Percentiles rank a stretch among this genome's conserved stretches.
These are phyloP conservation scores for Microdochium trichocladiopsis DNA, from an alignment of 2,329 filamentous ascomycete species.

Conservation along the genomic window DNA sequence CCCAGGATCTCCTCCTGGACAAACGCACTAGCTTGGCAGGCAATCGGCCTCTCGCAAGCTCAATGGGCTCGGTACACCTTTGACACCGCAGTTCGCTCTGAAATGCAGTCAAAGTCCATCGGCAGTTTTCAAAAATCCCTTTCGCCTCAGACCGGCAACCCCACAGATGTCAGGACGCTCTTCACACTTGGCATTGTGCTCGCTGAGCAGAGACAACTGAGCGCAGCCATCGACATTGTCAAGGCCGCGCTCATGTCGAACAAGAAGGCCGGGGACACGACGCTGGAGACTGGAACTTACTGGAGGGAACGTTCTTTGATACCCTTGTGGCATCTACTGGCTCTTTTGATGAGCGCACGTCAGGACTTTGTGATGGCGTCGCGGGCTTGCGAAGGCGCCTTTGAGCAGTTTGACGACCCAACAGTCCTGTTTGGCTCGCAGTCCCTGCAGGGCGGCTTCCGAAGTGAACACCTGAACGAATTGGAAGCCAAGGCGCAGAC, in stretches of 20 bases:
- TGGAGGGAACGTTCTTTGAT: constrained; percentile 62
- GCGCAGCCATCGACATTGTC: constrained; percentile 73
- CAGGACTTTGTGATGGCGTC: constrained; percentile 78
- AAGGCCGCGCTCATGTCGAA: constrained; percentile 66
- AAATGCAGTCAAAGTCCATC: constrained; percentile 72
- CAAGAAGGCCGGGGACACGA: constrained; percentile 37
- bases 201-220: constrained; percentile 77
- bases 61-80: constrained; percentile 82
- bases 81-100: constrained; percentile 62
- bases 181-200: constrained; percentile 81
- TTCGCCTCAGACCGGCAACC: constrained; percentile 56
- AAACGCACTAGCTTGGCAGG: constrained; percentile 69
- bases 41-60: constrained; percentile 78
- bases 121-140: constrained; percentile 68
- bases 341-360: constrained; percentile 76
- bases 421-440: constrained; percentile 61
- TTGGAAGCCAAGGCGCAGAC: constrained; percentile 25
- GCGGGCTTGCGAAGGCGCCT: constrained; percentile 80
- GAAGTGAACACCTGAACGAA: constrained; percentile 62
- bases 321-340: constrained; percentile 85
- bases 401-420: constrained; percentile 79
- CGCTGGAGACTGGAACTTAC: constrained; percentile 38
- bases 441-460: constrained; percentile 39
- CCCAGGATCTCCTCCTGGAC: constrained; percentile 48
- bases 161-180: constrained; percentile 66